These are phyloP conservation scores for Ganoderma lingzhi DNA, from an alignment of 1,284 basidiomycete species.

Conservation along the genomic window DNA sequence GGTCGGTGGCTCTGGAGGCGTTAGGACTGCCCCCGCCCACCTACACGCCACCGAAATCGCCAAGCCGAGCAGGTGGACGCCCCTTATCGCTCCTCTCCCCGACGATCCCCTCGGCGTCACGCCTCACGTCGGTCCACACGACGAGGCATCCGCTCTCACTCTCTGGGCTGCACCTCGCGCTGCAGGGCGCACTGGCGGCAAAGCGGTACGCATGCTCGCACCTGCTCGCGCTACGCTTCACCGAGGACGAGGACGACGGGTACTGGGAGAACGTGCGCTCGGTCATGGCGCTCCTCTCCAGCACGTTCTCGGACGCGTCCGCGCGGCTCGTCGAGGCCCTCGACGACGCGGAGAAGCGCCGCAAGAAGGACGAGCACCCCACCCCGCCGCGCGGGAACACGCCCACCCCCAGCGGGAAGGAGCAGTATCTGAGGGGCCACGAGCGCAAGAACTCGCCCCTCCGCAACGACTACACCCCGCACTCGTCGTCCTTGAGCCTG, in stretches of 20 bases:
- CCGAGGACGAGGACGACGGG: constrained; percentile 58
- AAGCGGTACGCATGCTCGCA: constrained; percentile 81
- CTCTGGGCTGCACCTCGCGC: constrained; percentile 62
- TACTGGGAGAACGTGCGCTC: constrained; percentile 86
- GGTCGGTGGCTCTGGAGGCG: constrained; percentile 56
- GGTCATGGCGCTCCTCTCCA: constrained; percentile 72
- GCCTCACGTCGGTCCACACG: constrained; percentile 67
- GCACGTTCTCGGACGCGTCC: constrained; percentile 69
- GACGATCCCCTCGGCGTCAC: constrained; percentile 39
- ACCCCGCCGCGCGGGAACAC: constrained; percentile 44
- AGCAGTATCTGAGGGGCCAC: constrained; percentile 13
- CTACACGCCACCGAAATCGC: constrained; percentile 31
- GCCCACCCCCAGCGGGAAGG: constrained; percentile 22
- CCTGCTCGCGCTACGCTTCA: constrained; percentile 77
- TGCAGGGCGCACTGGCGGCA: constrained; percentile 70
- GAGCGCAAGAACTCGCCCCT: constrained; percentile 27
- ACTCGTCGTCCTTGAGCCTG: constrained; percentile 27
- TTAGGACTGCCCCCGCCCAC: constrained; percentile 47
- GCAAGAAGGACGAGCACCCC: constrained; percentile 55
- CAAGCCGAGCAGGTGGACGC: constrained; percentile 10
- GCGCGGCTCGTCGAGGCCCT: constrained; percentile 67
- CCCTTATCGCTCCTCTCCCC: constrained; percentile 35
- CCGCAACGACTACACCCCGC: constrained; percentile 11
- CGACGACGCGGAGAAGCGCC: constrained; percentile 59
- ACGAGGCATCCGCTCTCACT: constrained; percentile 71